Conservation (phyloP, 371 early-diverging fungal genomes). For the Mortierella sp. region DNA sequence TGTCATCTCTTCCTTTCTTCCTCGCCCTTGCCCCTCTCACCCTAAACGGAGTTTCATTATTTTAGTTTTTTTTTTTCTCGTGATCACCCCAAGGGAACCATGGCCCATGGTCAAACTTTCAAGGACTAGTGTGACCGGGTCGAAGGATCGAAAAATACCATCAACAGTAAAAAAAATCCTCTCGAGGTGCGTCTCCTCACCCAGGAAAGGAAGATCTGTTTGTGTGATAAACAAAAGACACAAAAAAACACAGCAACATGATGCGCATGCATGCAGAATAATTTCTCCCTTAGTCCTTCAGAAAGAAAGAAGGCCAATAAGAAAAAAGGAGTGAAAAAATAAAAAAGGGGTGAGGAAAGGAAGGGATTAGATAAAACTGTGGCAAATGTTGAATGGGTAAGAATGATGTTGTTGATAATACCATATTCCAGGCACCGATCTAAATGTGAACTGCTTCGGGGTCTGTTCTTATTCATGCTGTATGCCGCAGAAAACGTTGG, state of each 20-base stretch:
- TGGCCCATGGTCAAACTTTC: no score
- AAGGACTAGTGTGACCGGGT: no score
- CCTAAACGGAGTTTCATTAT: no score
- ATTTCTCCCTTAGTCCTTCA: background rate
- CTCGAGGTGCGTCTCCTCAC: background rate
- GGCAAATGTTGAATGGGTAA: background rate
- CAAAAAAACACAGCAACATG: background rate
- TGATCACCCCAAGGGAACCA: no score
- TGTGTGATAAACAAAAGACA: background rate
- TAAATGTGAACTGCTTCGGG: background rate
- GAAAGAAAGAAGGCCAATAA: background rate
- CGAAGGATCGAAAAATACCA: background rate
- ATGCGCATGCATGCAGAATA: conserved; percentile 2
- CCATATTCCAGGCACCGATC: no score
- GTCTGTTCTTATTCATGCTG: no score
- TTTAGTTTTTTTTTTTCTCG: no score
- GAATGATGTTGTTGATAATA: background rate
- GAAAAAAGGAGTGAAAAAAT: background rate
- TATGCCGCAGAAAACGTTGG: no score
- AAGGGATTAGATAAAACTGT: conserved; percentile 5
- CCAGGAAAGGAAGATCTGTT: background rate
- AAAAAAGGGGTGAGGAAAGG: background rate
- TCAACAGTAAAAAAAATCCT: background rate
- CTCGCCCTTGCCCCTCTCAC: no score
- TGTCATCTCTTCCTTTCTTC: no score